Evolutionary conservation across 331 rosid genomes (phyloP).

Genomic region (Acacia pycnantha): DNA sequence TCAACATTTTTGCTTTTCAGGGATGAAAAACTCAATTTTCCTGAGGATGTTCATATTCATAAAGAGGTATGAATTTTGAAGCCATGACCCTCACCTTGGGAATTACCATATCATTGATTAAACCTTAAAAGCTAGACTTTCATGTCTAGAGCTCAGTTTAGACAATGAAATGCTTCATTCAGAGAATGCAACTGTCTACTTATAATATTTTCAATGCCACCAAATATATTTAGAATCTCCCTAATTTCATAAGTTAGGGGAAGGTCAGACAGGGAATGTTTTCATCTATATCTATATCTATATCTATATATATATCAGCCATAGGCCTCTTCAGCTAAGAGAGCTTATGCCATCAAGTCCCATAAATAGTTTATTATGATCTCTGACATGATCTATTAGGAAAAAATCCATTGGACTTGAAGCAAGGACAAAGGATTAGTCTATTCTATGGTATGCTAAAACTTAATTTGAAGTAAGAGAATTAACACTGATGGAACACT

Average conservation of each 20-base stretch:
- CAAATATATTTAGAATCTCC: not conserved
- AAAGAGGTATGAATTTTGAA: slow-evolving; percentile 62
- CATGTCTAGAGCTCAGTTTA: not conserved
- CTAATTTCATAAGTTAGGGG: slow-evolving; percentile 3
- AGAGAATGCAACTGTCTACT: slow-evolving; percentile 2
- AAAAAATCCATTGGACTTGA: not conserved
- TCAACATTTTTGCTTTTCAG: slow-evolving; percentile 45
- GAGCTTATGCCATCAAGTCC: not conserved
- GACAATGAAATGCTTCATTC: slow-evolving; percentile 7
- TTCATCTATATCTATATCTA: not conserved
- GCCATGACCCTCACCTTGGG: not conserved
- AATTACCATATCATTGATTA: not conserved
- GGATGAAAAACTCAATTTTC: slow-evolving; percentile 83
- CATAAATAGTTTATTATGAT: not conserved
- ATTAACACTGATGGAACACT: not conserved
- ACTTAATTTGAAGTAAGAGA: not conserved
- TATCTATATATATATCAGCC: not conserved
- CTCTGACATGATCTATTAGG: not conserved
- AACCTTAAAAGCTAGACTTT: not conserved
- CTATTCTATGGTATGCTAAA: not conserved
- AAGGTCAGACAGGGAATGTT: not conserved
- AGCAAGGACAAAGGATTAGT: not conserved
- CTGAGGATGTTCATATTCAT: slow-evolving; percentile 68
- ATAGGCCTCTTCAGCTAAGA: not conserved
- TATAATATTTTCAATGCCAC: slow-evolving; percentile 9